Base-by-base conservation (phyloP, 495 filamentous ascomycete species). In the Cercophora samala region DNA sequence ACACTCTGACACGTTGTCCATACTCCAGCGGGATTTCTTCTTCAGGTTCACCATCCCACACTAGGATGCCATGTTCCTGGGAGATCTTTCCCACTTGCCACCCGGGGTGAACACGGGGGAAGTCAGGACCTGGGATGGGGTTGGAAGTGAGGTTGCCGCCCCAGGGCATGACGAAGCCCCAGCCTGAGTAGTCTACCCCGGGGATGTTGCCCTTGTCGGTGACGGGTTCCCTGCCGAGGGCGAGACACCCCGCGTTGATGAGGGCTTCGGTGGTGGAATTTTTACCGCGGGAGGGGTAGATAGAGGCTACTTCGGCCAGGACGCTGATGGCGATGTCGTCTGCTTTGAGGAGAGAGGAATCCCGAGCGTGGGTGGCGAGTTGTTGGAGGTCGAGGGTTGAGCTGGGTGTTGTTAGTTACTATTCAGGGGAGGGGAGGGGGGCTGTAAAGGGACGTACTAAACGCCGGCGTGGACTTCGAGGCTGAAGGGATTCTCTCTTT, bases 341-440 rank as follows among this genome's bases (percentile, higher is more conserved):
- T 42, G 81, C 79, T 0, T 79, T 78, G 4, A 85, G 73, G 3
- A 75, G 69, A 0, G 74, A 63, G 13, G 70, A 46, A 63, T 78
- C 72, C 15, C 80, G 70, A 3, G 88, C 87, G 72, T 89, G 86
- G 4, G 92, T 92, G 1, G 91, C 88, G 1, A 95, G 76, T 66
- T 96, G 93, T 75, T 97, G 93, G 70, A 95, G 78, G 74, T 96
- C 93, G 1, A 95, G 83, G 8, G 90, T 80, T 0, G 91, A 86
- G 74, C 74, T 76, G 4, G 26, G 58, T 8, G 1, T 0, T 23
- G n/a, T 51, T 25, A 22, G 46, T 29, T 91, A 91, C 1, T 89
- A 87, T 17, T 89, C 88, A 0, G 29, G 15, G n/a, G 2, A 23
- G 37, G 1, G 52, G n/a, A 17, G 63, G 1, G 18, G 25, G 25